phyloP scores from a whole-genome alignment of 2,329 filamentous ascomycete species.

The Cordyceps militaris region DNA sequence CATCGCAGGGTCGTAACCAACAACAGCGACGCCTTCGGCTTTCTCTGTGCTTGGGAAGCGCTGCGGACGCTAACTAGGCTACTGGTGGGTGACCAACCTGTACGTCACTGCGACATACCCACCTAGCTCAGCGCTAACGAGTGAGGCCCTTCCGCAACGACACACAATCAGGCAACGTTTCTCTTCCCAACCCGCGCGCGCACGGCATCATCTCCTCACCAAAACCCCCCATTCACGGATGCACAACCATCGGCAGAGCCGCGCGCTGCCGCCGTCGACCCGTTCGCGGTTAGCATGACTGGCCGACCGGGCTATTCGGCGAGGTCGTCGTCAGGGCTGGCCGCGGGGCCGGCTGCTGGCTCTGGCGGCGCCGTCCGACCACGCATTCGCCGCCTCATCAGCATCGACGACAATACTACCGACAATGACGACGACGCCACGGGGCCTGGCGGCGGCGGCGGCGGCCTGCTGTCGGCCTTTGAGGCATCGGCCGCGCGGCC shows the following conservation, averaged over 20 bases:
- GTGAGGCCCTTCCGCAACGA: slow-evolving; percentile 1
- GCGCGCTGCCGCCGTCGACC: slow-evolving; percentile 25
- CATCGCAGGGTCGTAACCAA: neutral
- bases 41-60: neutral
- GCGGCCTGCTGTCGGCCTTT: slow-evolving; percentile 25
- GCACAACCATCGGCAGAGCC: slow-evolving; percentile 22
- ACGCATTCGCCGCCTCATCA: slow-evolving; percentile 42
- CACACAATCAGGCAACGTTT: neutral
- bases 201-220: slow-evolving; percentile 18
- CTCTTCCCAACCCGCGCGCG: neutral
- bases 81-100: slow-evolving; percentile 4
- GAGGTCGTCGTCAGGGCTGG: slow-evolving; percentile 34
- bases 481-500: slow-evolving; percentile 23
- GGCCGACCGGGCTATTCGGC: slow-evolving; percentile 20
- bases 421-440: slow-evolving; percentile 16
- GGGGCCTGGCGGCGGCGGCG: slow-evolving; percentile 15
- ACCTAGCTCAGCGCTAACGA: neutral
- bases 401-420: slow-evolving; percentile 25
- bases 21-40: neutral
- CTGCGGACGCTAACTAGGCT: neutral
- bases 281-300: slow-evolving; percentile 31
- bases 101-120: slow-evolving; percentile 2
- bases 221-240: slow-evolving; percentile 23
- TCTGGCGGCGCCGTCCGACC: slow-evolving; percentile 37
- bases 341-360: slow-evolving; percentile 38